Percentiles rank a stretch among this genome's conserved stretches.
These are phyloP conservation scores for Coccomyxa sp. DNA, from an alignment of 139 green algal species.

Conservation along the genomic window DNA sequence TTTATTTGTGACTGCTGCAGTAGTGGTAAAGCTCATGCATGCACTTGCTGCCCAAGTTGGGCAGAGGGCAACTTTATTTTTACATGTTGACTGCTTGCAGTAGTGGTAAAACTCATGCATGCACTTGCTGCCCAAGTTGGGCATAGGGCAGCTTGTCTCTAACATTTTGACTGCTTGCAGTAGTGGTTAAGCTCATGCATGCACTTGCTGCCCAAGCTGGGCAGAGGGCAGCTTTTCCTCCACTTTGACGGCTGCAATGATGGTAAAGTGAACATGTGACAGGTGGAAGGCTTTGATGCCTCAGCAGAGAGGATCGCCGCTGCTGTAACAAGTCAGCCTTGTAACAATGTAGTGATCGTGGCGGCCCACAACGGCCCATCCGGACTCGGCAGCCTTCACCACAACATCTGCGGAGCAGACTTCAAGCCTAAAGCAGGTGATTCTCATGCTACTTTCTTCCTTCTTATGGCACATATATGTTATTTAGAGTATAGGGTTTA, in stretches of 20 bases:
- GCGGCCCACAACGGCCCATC: slow-evolving; percentile 58
- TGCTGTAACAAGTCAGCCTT: slow-evolving; percentile 10
- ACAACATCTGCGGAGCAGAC: slow-evolving; percentile 41
- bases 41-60: not conserved
- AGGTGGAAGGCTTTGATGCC: slow-evolving; percentile 23
- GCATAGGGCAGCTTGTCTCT: slow-evolving; percentile 20
- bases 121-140: not conserved
- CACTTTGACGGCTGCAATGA: not conserved
- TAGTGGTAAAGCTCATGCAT: not conserved
- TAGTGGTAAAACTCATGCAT: not conserved
- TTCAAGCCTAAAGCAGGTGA: slow-evolving; percentile 18
- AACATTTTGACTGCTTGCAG: not conserved
- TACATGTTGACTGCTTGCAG: not conserved
- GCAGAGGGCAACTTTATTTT: slow-evolving; percentile 20
- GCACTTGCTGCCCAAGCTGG: not conserved
- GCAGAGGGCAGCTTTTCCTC: slow-evolving; percentile 20
- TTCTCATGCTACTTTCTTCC: not conserved
- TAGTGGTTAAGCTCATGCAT: not conserved
- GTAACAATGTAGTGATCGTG: slow-evolving; percentile 28
- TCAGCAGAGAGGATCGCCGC: slow-evolving; percentile 22
- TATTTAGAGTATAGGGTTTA: too few relatives aligned
- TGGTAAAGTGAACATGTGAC: slow-evolving; percentile 17
- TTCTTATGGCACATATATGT: too few relatives aligned
- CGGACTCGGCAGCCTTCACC: slow-evolving; percentile 28
- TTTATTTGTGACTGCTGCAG: too few relatives aligned